Percentiles rank a stretch among this genome's conserved stretches.
Conservation (phyloP, 2,329 filamentous ascomycete genomes). For the Fusarium beomiforme region DNA sequence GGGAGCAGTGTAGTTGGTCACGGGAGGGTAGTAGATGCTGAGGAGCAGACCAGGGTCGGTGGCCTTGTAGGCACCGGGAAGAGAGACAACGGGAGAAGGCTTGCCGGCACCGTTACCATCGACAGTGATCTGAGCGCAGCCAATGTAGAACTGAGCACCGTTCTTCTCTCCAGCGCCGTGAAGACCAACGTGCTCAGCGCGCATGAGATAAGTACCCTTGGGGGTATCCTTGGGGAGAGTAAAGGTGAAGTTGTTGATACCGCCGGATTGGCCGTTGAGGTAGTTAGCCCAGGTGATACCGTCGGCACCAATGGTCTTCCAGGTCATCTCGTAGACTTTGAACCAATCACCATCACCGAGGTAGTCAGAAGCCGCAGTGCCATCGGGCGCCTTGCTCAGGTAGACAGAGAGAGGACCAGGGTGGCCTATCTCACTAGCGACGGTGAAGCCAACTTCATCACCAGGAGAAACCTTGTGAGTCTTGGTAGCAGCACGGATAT, state of each 20-base stretch:
- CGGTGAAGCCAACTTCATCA: slow-evolving; percentile 54
- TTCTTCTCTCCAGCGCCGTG: slow-evolving; percentile 45
- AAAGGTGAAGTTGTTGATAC: slow-evolving; percentile 50
- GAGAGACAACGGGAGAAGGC: slow-evolving; percentile 44
- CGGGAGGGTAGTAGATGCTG: slow-evolving; percentile 50
- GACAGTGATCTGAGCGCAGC: slow-evolving; percentile 49
- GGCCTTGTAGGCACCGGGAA: slow-evolving; percentile 49
- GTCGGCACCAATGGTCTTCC: slow-evolving; percentile 41
- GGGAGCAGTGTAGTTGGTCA: slow-evolving; percentile 46
- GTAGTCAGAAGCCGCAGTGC: slow-evolving; percentile 44
- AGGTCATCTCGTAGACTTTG: slow-evolving; percentile 50
- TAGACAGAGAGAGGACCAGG: slow-evolving; percentile 52
- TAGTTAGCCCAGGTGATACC: slow-evolving; percentile 49
- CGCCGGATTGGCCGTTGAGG: slow-evolving; percentile 39
- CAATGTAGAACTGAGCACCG: slow-evolving; percentile 52
- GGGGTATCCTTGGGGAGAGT: slow-evolving; percentile 43
- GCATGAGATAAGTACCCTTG: slow-evolving; percentile 49
- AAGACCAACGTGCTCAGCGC: slow-evolving; percentile 51
- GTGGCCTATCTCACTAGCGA: slow-evolving; percentile 49
- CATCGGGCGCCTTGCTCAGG: slow-evolving; percentile 49
- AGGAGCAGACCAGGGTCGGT: slow-evolving; percentile 48
- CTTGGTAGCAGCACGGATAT: slow-evolving; percentile 49
- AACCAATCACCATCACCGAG: slow-evolving; percentile 50
- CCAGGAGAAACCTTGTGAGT: slow-evolving; percentile 52
- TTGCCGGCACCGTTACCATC: slow-evolving; percentile 44